phyloP scores from a whole-genome alignment of 2,329 filamentous ascomycete genomes.

The Chalara sp. region DNA sequence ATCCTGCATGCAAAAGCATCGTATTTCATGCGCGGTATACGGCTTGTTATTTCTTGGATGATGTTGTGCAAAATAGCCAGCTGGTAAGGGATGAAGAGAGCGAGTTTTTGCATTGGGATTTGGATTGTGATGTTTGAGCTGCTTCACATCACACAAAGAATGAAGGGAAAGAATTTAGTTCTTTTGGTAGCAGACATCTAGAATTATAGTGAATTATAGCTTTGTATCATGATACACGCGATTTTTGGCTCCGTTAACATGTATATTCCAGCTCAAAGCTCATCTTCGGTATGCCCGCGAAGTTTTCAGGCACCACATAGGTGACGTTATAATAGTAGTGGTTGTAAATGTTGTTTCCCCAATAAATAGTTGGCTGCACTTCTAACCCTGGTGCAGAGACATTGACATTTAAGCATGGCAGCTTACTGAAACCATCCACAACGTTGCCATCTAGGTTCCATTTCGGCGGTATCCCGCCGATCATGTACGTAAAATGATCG shows the following conservation, averaged over 20 bases:
- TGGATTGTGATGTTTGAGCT: too few relatives aligned
- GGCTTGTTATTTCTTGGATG: too few relatives aligned
- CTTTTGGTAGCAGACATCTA: too few relatives aligned
- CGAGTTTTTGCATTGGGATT: too few relatives aligned
- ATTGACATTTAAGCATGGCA: conserved; percentile 34
- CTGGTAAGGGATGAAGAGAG: too few relatives aligned
- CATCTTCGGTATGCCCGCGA: conserved; percentile 32
- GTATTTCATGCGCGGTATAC: too few relatives aligned
- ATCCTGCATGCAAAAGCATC: too few relatives aligned
- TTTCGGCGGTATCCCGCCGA: conserved; percentile 31
- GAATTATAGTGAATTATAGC: too few relatives aligned
- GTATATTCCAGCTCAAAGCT: conserved; percentile 28
- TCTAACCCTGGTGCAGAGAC: conserved; percentile 32
- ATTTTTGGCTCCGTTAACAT: conserved; percentile 13
- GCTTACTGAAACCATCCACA: conserved; percentile 27
- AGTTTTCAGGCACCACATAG: conserved; percentile 35
- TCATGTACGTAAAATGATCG: conserved; percentile 32
- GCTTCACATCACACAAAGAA: too few relatives aligned
- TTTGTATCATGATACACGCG: too few relatives aligned
- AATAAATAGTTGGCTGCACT: conserved; percentile 30
- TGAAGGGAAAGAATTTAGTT: too few relatives aligned
- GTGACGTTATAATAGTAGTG: conserved; percentile 40
- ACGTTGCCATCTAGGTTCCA: conserved; percentile 29
- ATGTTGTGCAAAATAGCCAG: too few relatives aligned
- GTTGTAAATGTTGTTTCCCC: conserved; percentile 30